Percentiles rank a stretch among this genome's conserved stretches.
These are phyloP conservation scores for Marasmius fiardii DNA, from an alignment of 1,284 basidiomycete genomes.

Conservation along the genomic window DNA sequence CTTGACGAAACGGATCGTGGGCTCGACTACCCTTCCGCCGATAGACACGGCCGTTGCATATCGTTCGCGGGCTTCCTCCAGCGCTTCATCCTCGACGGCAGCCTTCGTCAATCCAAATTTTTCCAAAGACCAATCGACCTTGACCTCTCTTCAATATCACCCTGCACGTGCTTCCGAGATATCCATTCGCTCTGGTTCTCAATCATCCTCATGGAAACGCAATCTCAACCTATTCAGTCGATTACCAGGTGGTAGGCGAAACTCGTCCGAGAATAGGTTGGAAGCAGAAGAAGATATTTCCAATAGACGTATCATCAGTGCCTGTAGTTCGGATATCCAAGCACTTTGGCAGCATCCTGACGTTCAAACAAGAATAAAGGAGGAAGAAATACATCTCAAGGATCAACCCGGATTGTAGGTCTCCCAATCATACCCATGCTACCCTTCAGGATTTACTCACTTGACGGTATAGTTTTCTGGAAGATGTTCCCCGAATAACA, in stretches of 20 bases:
- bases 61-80: background rate
- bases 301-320: conserved; percentile 43
- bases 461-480: conserved; percentile 44
- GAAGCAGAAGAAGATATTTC: conserved; percentile 37
- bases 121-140: background rate
- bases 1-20: conserved; percentile 36
- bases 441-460: conserved; percentile 7
- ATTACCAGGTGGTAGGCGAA: conserved; percentile 18
- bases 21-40: conserved; percentile 17
- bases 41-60: background rate
- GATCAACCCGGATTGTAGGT: conserved; percentile 63
- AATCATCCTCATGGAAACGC: conserved; percentile 38
- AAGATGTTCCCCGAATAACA: conserved; percentile 50
- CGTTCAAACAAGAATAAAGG: conserved; percentile 37
- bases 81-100: background rate
- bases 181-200: conserved; percentile 41
- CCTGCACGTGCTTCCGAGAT: conserved; percentile 45
- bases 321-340: conserved; percentile 52
- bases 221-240: conserved; percentile 26
- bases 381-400: conserved; percentile 42
- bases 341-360: conserved; percentile 44
- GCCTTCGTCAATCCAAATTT: background rate
- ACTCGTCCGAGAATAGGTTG: conserved; percentile 21
- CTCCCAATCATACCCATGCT: background rate
- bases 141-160: conserved; percentile 23